Percentiles rank a stretch among this genome's conserved stretches.
Conservation (phyloP, 805 yeast species). For the Cyberlindnera americana region DNA sequence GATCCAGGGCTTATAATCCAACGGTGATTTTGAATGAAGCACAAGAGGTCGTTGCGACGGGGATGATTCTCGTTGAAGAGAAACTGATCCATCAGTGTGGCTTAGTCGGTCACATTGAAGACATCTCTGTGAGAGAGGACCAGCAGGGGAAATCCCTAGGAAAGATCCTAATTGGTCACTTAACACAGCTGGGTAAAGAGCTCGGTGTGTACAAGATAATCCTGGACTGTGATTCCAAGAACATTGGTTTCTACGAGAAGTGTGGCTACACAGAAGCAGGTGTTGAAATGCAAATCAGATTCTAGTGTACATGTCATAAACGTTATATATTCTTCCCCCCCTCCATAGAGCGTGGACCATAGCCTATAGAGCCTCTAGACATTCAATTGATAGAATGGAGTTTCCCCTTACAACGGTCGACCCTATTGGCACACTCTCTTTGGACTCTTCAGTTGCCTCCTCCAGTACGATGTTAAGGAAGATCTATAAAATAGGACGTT, state of each 20-base stretch:
- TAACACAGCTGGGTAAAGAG: conserved; percentile 55
- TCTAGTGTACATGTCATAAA: conserved; percentile 14
- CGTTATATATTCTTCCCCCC: too few relatives aligned
- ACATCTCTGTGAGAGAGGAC: conserved; percentile 69
- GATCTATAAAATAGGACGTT: conserved; percentile 30
- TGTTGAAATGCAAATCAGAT: conserved; percentile 61
- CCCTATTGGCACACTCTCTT: conserved; percentile 52
- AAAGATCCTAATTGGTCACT: conserved; percentile 52
- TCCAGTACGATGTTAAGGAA: conserved; percentile 70
- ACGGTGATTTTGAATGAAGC: conserved; percentile 52
- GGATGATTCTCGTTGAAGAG: conserved; percentile 73
- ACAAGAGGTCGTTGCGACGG: conserved; percentile 72
- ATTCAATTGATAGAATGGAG: conserved; percentile 68
- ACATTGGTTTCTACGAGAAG: conserved; percentile 81
- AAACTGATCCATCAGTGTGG: conserved; percentile 86
- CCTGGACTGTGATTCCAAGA: conserved; percentile 81
- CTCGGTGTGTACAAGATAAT: conserved; percentile 84
- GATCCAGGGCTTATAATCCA: conserved; percentile 52
- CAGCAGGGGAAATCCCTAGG: conserved; percentile 90
- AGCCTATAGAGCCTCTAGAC: conserved; percentile 27
- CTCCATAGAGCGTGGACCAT: too few relatives aligned
- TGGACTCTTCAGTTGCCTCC: conserved; percentile 60
- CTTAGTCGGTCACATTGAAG: conserved; percentile 90
- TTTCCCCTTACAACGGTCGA: conserved; percentile 75
- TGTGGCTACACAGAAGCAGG: conserved; percentile 74